These are phyloP conservation scores for Gossypium raimondii DNA, from an alignment of 345 rosid species.

Conservation along the genomic window DNA sequence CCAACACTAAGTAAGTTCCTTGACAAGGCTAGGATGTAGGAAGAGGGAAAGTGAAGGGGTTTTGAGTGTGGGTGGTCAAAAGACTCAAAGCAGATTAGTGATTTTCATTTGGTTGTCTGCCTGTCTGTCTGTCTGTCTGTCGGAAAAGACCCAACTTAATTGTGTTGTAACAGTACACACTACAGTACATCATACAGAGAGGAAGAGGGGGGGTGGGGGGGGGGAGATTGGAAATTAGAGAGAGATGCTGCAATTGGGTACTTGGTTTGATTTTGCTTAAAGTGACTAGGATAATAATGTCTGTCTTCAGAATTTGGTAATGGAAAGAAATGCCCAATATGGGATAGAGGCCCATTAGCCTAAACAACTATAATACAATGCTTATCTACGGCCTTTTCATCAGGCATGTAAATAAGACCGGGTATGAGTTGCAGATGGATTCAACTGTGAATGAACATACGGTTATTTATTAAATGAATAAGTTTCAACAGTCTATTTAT, in stretches of 20 bases:
- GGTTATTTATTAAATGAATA: no score
- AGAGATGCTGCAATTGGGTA: not conserved
- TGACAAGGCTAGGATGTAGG: not conserved
- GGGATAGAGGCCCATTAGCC: not conserved
- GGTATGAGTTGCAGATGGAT: no score
- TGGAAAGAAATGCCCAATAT: not conserved
- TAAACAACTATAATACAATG: not conserved
- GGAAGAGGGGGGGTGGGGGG: no score
- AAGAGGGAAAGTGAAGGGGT: not conserved
- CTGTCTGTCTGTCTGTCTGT: not conserved
- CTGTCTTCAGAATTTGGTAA: not conserved
- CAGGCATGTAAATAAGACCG: no score
- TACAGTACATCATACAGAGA: not conserved
- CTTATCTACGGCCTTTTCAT: not conserved
- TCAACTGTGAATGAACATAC: no score
- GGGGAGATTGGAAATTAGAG: not conserved
- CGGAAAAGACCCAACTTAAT: not conserved
- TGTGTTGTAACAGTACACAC: not conserved
- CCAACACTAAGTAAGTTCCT: not conserved
- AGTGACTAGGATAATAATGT: no score
- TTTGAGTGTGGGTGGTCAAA: no score
- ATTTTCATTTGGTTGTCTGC: not conserved
- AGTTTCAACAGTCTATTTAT: no score
- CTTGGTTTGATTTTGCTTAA: not conserved
- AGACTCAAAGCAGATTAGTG: not conserved